Evolutionary conservation across 352 stramenopile genomes (phyloP), one percentile per base, ranked within the genome.

Genomic region (Globisporangium carolinianum): DNA sequence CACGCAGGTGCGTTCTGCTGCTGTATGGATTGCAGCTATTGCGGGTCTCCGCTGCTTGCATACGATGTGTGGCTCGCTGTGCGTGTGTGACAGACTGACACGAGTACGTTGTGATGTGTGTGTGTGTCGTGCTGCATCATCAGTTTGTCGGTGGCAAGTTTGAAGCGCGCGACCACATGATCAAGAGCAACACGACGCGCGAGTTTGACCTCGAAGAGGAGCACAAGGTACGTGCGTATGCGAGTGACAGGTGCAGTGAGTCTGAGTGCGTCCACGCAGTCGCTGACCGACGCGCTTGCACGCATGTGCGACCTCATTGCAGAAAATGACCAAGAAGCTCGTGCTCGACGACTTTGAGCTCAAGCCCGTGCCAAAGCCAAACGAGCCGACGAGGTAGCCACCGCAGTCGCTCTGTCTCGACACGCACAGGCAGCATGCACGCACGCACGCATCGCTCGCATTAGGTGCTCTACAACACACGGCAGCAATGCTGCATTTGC

Each of bases 311-410:
- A 32, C 5, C 17, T n/a, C 3, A n/a, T n/a, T 11, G 9, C 60
- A 93, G 85, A 89, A 75, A 82, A 93, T 95, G 61, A 90, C 77
- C 38, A 72, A 89, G 65, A 95, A 95, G 62, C 71, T 95, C 56
- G 50, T 80, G 41, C 66, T 86, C 10, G 76, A 92, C 58, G 85
- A 93, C 57, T 95, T 93, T 53, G 85, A 90, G 61, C 66, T 95
- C 58, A 95, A 95, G 60, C 85, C 83, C 8, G 78, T 95, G 50
- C 85, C 85, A 10, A 80, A 76, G 32, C 73, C 72, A 32, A 72
- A 76, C 50, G 76, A 83, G 18, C 24, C 51, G 17, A 58, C 35
- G 47, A 61, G 55, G 39, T 61, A 60, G 41, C 35, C 11, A 37
- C 6, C 10, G 12, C 14, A 8, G 10, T 32, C 45, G n/a, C 45